phyloP scores from a whole-genome alignment of 2,329 filamentous ascomycete species.

The Biscogniauxia marginata region DNA sequence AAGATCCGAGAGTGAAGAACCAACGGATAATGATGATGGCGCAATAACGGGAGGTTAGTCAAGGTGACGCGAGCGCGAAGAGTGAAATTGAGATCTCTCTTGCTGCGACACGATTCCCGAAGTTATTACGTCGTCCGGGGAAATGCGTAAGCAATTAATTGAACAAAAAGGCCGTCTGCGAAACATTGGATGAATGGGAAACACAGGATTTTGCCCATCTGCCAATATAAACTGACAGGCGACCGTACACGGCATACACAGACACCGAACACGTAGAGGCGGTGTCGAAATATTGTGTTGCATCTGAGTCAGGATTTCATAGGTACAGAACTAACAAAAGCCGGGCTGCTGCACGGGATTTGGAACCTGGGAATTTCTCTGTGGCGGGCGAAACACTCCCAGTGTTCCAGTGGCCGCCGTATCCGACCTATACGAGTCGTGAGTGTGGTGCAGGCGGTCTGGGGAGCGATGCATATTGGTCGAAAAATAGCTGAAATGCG shows the following conservation, averaged over 20 bases:
- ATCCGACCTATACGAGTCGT: not conserved
- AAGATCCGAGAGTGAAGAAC: not conserved
- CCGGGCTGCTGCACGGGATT: slow-evolving; percentile 12
- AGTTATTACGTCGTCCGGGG: not conserved
- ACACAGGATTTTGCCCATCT: slow-evolving; percentile 2
- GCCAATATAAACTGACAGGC: not conserved
- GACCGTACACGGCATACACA: slow-evolving; percentile 4
- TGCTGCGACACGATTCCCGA: not conserved
- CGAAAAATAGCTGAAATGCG: not conserved
- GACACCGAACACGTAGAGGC: slow-evolving; percentile 14
- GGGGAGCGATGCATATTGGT: not conserved
- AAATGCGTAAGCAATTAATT: not conserved
- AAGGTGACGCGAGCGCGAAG: not conserved
- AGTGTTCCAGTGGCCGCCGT: not conserved
- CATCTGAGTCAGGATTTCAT: slow-evolving; percentile 29
- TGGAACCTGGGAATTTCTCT: not conserved
- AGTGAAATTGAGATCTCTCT: not conserved
- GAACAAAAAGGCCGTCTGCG: not conserved
- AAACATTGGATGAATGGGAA: not conserved
- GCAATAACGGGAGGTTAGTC: not conserved
- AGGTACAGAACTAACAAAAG: slow-evolving; percentile 26
- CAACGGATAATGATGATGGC: not conserved
- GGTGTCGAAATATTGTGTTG: slow-evolving; percentile 22
- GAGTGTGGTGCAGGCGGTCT: not conserved
- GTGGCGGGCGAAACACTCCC: not conserved